Conservation (phyloP, 352 stramenopile species). For the Lagenidium giganteum region DNA sequence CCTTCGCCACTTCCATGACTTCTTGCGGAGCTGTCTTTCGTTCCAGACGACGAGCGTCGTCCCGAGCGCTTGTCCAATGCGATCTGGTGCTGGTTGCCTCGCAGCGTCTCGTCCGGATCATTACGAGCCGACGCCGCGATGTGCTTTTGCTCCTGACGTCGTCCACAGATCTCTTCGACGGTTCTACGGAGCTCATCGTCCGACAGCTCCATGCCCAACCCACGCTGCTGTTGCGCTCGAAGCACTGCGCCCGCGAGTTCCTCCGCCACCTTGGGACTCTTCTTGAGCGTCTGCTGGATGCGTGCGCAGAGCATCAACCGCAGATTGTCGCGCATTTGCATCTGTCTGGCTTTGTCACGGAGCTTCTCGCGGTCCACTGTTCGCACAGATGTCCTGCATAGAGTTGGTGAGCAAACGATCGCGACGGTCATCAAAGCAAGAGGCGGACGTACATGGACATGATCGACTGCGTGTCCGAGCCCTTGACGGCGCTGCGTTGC, state of each 20-base stretch:
- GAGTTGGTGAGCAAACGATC: not conserved
- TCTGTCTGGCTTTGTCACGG: slow-evolving; percentile 50
- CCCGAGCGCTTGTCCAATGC: slow-evolving; percentile 14
- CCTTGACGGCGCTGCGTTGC: slow-evolving; percentile 16
- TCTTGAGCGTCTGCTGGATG: slow-evolving; percentile 66
- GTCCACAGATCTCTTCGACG: slow-evolving; percentile 31
- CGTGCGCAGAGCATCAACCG: slow-evolving; percentile 62
- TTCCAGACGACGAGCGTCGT: slow-evolving; percentile 13
- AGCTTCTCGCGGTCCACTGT: slow-evolving; percentile 67
- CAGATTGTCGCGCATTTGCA: slow-evolving; percentile 75
- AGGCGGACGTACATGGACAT: slow-evolving; percentile 23
- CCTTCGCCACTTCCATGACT: slow-evolving; percentile 9
- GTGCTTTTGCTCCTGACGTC: slow-evolving; percentile 28
- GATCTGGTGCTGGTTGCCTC: not conserved
- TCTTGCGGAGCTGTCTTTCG: slow-evolving; percentile 16
- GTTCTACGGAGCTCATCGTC: slow-evolving; percentile 34
- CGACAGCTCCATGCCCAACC: slow-evolving; percentile 26
- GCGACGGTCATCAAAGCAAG: slow-evolving; percentile 3
- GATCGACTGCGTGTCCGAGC: slow-evolving; percentile 37
- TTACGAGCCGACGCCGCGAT: slow-evolving; percentile 1
- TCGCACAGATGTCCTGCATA: slow-evolving; percentile 30
- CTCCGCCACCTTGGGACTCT: slow-evolving; percentile 55
- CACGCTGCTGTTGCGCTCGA: slow-evolving; percentile 39
- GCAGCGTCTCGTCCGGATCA: not conserved
- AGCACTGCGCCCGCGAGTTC: slow-evolving; percentile 55